phyloP scores from a whole-genome alignment of 345 rosid species.

The Euphorbia lathyris region DNA sequence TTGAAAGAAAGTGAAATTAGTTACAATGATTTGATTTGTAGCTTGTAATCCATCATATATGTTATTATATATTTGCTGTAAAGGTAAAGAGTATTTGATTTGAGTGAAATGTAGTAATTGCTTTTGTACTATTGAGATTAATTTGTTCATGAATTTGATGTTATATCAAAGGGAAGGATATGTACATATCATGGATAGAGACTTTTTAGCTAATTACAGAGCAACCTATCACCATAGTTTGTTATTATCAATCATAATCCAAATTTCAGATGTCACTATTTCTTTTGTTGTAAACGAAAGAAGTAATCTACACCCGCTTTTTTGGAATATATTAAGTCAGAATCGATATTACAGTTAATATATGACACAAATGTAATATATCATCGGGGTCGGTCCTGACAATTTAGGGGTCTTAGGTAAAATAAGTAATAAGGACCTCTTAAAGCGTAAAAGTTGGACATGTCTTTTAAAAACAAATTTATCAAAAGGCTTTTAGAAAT shows the following conservation, averaged over 20 bases:
- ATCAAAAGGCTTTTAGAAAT: too few relatives aligned
- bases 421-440: too few relatives aligned
- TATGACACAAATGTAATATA: too few relatives aligned
- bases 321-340: too few relatives aligned
- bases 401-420: too few relatives aligned
- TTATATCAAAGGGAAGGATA: neutral
- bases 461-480: too few relatives aligned
- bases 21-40: neutral
- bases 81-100: neutral
- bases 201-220: neutral
- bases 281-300: too few relatives aligned
- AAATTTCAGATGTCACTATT: neutral
- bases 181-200: neutral
- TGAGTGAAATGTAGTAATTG: conserved; percentile 1
- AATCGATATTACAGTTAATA: too few relatives aligned
- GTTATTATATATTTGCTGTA: neutral
- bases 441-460: too few relatives aligned
- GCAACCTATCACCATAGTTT: neutral
- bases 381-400: too few relatives aligned
- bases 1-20: neutral
- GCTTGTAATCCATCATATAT: neutral
- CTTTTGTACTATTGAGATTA: neutral
- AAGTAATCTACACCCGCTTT: too few relatives aligned
- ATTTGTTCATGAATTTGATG: neutral
- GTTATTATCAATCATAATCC: too few relatives aligned